Evolutionary conservation across 768 basidiomycete genomes (phyloP), one percentile per base, ranked within the genome.

Genomic region (Daedalea quercina): DNA sequence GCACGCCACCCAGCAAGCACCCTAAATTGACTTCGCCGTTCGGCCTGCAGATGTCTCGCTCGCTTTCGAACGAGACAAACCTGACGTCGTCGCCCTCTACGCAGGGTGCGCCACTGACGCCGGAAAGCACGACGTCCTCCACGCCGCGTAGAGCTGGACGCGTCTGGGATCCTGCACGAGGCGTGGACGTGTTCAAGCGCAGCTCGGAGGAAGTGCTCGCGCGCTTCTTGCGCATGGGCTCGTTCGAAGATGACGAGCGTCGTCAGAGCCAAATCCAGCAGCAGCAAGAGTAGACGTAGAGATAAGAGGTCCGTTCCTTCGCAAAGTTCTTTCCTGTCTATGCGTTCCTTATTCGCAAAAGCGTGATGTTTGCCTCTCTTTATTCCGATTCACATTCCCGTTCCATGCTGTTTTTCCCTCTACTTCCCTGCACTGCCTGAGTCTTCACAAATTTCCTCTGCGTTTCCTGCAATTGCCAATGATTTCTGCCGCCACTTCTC

Each of bases 141-240:
- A 46, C 65, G 19, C 47, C 65, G 19, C 69, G 66, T 35, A 80
- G 77, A 60, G 74, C 55, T 22, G 63, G 76, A 20, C 78, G 90
- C 20, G 84, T 87, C 3, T 95, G 87, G 83, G 91, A 94, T 64
- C 92, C 92, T 17, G 82, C 84, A 9, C 82, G 91, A 20, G 86
- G 85, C 42, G 83, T 94, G 2, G 92, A 94, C 54, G 61, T 87
- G 37, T 92, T 94, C 70, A 94, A 92, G 67, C 81, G 80, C 48
- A 86, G 86, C 13, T 92, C 90, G 1, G 91, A 94, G 66, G 87
- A 94, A 60, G 90, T 93, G 23, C 74, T 94, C 25, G 81, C 87
- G 9, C 75, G 87, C 45, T 93, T 94, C 68, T 71, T 93, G 71
- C 85, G 80, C 63, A 84, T 86, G 78, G 82, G 85, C 20, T 79